Percentiles rank a stretch among this genome's conserved stretches.
Conservation (phyloP, 192 early-diverging fungal species). For the Mortierella claussenii region DNA sequence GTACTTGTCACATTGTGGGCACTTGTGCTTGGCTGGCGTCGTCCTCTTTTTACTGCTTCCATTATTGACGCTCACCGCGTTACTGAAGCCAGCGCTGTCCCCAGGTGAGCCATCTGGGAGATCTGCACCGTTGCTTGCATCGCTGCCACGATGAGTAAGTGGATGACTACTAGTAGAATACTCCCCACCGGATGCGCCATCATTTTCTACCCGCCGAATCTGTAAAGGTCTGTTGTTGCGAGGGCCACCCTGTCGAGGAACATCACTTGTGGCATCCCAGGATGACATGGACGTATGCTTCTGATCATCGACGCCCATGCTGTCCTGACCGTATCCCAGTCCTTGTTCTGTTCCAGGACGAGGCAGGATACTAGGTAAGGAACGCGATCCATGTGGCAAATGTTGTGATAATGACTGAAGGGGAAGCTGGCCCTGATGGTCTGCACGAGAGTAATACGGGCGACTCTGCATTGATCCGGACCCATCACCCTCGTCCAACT, state of each 20-base stretch:
- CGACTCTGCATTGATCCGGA: background rate
- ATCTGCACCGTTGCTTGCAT: background rate
- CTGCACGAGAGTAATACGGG: background rate
- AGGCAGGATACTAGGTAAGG: conserved; percentile 21
- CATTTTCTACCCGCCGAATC: background rate
- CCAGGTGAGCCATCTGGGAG: background rate
- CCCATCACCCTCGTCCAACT: conserved; percentile 12
- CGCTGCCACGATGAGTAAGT: background rate
- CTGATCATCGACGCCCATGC: background rate
- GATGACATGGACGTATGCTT: background rate
- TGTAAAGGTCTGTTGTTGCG: conserved; percentile 17
- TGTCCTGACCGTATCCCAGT: background rate
- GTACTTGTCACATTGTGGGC: conserved; percentile 81
- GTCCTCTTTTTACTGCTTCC: conserved; percentile 51
- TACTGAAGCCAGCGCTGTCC: background rate
- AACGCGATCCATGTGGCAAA: background rate
- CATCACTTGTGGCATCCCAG: conserved; percentile 1
- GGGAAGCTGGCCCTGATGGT: no score
- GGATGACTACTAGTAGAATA: background rate
- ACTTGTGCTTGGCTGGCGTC: conserved; percentile 53
- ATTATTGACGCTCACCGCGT: conserved; percentile 28
- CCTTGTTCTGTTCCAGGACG: conserved; percentile 6
- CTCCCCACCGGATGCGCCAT: background rate
- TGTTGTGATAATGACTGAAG: no score
- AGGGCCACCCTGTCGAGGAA: conserved; percentile 3